A percentile compares a stretch with the other conserved stretches of the same genome.
phyloP scores from a whole-genome alignment of 805 yeast genomes.

The Saccharomycopsis javanensis region DNA sequence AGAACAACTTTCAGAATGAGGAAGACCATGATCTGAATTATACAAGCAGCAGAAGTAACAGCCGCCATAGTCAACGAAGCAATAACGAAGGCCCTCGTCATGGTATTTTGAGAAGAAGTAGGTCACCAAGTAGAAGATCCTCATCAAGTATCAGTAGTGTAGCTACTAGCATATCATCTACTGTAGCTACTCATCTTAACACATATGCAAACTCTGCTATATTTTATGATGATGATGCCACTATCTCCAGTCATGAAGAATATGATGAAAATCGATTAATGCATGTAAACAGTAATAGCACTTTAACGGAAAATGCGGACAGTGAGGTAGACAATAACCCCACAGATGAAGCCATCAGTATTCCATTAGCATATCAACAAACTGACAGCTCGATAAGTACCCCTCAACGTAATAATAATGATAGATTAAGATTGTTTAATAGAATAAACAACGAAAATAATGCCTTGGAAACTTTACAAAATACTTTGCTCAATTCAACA shows the following conservation, averaged over 20 bases:
- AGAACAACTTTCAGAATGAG: background rate
- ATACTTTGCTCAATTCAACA: slow-evolving; percentile 9
- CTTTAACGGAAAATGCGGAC: background rate
- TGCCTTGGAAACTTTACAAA: slow-evolving; percentile 9
- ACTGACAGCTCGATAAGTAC: background rate
- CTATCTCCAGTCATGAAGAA: background rate
- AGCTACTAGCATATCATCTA: background rate
- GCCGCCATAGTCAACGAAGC: background rate
- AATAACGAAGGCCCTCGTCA: slow-evolving; percentile 1
- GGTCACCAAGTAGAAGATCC: slow-evolving; percentile 4
- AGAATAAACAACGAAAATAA: background rate
- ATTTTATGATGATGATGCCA: slow-evolving; percentile 3
- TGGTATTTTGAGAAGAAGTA: slow-evolving; percentile 14
- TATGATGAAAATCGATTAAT: background rate
- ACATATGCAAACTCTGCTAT: slow-evolving; percentile 1
- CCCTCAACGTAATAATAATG: background rate
- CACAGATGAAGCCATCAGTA: background rate
- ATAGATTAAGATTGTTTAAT: background rate
- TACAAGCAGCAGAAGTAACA: slow-evolving; percentile 1
- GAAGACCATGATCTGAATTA: background rate
- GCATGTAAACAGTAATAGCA: background rate
- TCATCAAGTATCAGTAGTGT: slow-evolving; percentile 1
- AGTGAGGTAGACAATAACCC: background rate
- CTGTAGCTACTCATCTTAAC: background rate
- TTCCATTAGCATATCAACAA: background rate